Evolutionary conservation across 495 filamentous ascomycete species (phyloP).

Genomic region (Aspergillus heteromorphus): DNA sequence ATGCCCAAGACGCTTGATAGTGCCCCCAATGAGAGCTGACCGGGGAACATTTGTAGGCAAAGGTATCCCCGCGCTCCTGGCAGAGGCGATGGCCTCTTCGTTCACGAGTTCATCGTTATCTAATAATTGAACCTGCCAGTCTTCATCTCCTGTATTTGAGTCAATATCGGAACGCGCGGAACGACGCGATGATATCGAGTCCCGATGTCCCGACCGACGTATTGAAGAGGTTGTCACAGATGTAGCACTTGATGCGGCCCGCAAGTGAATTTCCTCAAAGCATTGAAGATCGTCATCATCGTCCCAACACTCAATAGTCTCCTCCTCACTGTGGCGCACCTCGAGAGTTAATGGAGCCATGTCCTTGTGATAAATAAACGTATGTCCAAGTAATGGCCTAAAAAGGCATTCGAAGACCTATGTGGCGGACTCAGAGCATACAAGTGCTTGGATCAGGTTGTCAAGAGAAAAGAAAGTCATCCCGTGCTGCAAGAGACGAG

Average conservation of each 20-base stretch:
- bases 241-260: constrained; percentile 57
- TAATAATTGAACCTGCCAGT: constrained; percentile 74
- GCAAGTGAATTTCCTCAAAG: constrained; percentile 63
- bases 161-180: constrained; percentile 78
- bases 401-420: constrained; percentile 5
- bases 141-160: constrained; percentile 70
- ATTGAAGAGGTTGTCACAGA: constrained; percentile 46
- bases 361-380: background rate
- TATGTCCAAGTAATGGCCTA: background rate
- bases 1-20: constrained; percentile 85
- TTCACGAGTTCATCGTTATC: constrained; percentile 76
- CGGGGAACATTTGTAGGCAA: constrained; percentile 85
- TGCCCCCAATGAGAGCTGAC: constrained; percentile 88
- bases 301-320: constrained; percentile 79
- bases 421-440: constrained; percentile 20
- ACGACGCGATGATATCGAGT: constrained; percentile 70
- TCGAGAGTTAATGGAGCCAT: constrained; percentile 59
- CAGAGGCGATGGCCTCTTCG: constrained; percentile 77
- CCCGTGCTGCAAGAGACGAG: constrained; percentile 18
- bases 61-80: constrained; percentile 83
- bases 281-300: constrained; percentile 77
- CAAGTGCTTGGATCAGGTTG: constrained; percentile 18
- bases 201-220: constrained; percentile 53
- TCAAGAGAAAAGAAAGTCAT: constrained; percentile 29
- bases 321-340: constrained; percentile 48